These are phyloP conservation scores for Mortierella alpina DNA, from an alignment of 192 early-diverging fungal genomes.

Conservation along the genomic window DNA sequence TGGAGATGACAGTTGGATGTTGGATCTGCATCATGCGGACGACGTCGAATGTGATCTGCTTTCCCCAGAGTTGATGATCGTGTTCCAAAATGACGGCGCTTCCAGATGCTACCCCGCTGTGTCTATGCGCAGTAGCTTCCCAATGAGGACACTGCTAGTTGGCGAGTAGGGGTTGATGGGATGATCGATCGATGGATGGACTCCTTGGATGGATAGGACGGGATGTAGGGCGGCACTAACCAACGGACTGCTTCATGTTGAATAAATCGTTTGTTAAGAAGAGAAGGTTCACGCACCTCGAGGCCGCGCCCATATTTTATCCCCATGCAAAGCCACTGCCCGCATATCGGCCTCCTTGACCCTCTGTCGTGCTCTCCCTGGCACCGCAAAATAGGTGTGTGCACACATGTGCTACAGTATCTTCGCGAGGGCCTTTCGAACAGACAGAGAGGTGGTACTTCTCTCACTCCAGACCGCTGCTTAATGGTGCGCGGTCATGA, in stretches of 20 bases:
- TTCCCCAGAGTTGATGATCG: no score
- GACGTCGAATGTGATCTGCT: no score
- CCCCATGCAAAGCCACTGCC: neutral
- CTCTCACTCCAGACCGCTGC: no score
- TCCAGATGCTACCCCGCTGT: neutral
- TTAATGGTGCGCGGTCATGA: no score
- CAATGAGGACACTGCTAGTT: neutral
- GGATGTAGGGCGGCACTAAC: conserved; percentile 36
- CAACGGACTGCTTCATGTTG: conserved; percentile 56
- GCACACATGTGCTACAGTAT: no score
- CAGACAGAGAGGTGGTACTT: no score
- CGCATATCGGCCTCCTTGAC: no score
- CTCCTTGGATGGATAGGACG: conserved; percentile 14
- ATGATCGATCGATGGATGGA: conserved; percentile 22
- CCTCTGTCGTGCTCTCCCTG: no score
- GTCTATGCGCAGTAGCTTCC: neutral
- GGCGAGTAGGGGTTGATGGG: neutral
- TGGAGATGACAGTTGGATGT: no score
- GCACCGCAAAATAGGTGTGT: no score
- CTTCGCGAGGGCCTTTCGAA: no score
- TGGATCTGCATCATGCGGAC: no score
- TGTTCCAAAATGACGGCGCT: neutral
- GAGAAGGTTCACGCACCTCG: conserved; percentile 20
- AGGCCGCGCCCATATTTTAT: conserved; percentile 11
- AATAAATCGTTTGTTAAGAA: conserved; percentile 50